These are phyloP conservation scores for Rubia occidens DNA, from an alignment of 305 asterid genomes.

Conservation along the genomic window DNA sequence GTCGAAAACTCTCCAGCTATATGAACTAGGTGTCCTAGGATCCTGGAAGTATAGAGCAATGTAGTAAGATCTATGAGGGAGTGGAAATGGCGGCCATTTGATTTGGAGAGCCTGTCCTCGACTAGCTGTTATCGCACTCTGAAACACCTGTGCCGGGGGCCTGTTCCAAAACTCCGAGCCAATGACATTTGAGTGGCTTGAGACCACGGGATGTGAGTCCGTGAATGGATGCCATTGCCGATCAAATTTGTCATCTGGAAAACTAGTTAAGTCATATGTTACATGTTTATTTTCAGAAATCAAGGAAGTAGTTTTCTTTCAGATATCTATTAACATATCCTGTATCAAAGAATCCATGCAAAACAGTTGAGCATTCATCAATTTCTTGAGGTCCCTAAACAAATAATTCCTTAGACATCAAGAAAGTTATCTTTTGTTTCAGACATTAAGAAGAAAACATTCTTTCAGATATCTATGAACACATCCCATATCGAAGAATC, in stretches of 20 bases:
- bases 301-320: neutral
- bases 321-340: neutral
- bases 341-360: neutral
- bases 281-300: conserved; percentile 12
- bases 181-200: conserved; percentile 42
- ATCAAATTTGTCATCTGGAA: conserved; percentile 69
- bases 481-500: neutral
- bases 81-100: conserved; percentile 66
- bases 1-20: conserved; percentile 69
- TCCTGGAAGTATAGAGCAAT: conserved; percentile 73
- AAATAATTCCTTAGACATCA: too few species aligned
- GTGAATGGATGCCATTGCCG: conserved; percentile 60
- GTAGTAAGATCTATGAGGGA: conserved; percentile 47
- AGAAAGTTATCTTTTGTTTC: too few species aligned
- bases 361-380: neutral
- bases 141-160: conserved; percentile 57
- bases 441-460: neutral
- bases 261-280: conserved; percentile 34
- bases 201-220: conserved; percentile 40
- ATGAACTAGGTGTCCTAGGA: conserved; percentile 48
- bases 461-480: neutral
- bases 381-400: neutral
- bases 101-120: conserved; percentile 47
- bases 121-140: conserved; percentile 54
- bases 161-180: conserved; percentile 55